Conservation (phyloP, 305 asterid species). For the Fraxinus latifolia region DNA sequence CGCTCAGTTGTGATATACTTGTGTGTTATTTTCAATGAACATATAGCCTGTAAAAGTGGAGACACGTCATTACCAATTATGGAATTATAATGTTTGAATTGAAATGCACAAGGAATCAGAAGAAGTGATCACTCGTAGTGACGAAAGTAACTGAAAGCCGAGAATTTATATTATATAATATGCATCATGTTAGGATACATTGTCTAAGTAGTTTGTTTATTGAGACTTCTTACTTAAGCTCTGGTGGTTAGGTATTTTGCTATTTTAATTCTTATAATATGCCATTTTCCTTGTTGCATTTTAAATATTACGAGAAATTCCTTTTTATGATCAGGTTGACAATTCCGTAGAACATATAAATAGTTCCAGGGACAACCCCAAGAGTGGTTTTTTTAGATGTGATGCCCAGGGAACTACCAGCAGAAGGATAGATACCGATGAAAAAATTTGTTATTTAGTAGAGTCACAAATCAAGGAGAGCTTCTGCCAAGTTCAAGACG, state of each 20-base stretch:
- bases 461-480: constrained; percentile 43
- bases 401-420: constrained; percentile 19
- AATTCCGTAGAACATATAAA: constrained; percentile 19
- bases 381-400: constrained; percentile 34
- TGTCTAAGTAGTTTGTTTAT: neutral
- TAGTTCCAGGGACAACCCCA: constrained; percentile 20
- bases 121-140: neutral
- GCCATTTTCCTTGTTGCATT: neutral
- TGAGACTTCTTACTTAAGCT: neutral
- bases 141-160: neutral
- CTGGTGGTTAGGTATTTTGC: constrained; percentile 14
- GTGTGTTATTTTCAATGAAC: neutral
- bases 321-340: constrained; percentile 36
- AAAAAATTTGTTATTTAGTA: constrained; percentile 32
- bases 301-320: neutral
- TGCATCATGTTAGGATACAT: neutral
- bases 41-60: neutral
- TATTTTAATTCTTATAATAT: neutral
- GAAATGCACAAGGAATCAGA: neutral
- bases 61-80: neutral
- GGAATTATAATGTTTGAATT: neutral
- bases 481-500: constrained; percentile 39
- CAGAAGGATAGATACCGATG: constrained; percentile 30
- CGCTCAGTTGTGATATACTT: neutral
- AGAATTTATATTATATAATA: neutral